Conservation (phyloP, 208 protist species). For the Porcisia deanei region DNA sequence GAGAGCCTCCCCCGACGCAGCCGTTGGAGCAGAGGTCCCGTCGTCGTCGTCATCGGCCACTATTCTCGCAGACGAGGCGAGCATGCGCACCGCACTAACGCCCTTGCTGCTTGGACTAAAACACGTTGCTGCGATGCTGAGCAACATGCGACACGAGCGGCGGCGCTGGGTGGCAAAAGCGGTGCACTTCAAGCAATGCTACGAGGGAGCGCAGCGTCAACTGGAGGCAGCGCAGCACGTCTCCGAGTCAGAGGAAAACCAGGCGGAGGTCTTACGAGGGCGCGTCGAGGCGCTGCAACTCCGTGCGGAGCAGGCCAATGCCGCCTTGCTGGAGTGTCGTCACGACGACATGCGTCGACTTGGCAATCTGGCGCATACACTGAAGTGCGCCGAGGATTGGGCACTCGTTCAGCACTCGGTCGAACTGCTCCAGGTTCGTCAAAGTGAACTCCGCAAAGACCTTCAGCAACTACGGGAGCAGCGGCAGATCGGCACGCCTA, state of each 20-base stretch:
- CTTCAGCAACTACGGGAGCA: slow-evolving; percentile 9
- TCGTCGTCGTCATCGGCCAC: not conserved
- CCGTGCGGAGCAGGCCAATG: slow-evolving; percentile 10
- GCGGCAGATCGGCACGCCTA: not conserved
- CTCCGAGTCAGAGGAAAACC: slow-evolving; percentile 2
- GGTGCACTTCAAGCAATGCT: not conserved
- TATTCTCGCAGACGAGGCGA: slow-evolving; percentile 6
- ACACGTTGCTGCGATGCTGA: slow-evolving; percentile 23
- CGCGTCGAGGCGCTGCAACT: slow-evolving; percentile 17
- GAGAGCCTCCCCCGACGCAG: not conserved
- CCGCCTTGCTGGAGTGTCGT: slow-evolving; percentile 13
- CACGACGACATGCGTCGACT: slow-evolving; percentile 30
- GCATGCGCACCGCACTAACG: slow-evolving; percentile 16
- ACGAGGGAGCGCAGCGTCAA: slow-evolving; percentile 6
- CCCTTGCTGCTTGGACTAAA: slow-evolving; percentile 26
- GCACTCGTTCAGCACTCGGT: slow-evolving; percentile 36
- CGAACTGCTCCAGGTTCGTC: slow-evolving; percentile 24
- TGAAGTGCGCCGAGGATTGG: slow-evolving; percentile 66
- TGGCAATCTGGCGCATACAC: slow-evolving; percentile 28
- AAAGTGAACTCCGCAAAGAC: slow-evolving; percentile 19
- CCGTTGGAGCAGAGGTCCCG: not conserved
- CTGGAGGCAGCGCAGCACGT: slow-evolving; percentile 7
- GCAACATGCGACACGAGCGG: slow-evolving; percentile 11
- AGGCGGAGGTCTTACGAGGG: slow-evolving; percentile 5
- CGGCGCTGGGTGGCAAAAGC: slow-evolving; percentile 7